phyloP scores from a whole-genome alignment of 805 yeast genomes.

The Spathaspora hagerdaliae region DNA sequence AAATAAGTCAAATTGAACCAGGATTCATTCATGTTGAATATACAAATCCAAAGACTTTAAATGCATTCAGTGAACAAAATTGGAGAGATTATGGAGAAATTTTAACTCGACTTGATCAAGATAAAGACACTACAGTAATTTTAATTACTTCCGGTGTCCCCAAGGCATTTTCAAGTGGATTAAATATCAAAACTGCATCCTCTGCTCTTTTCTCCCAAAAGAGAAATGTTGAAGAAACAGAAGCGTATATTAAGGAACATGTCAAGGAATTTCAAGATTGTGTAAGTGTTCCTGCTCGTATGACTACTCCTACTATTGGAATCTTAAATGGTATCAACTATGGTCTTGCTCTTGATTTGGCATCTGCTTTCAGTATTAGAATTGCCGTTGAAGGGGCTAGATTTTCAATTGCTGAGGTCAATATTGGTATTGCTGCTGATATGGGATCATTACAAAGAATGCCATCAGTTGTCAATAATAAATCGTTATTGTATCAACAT shows the following conservation, averaged over 20 bases:
- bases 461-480: slow-evolving; percentile 49
- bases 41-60: slow-evolving; percentile 56
- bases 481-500: slow-evolving; percentile 54
- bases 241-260: slow-evolving; percentile 19
- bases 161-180: slow-evolving; percentile 59
- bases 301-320: slow-evolving; percentile 59
- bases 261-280: slow-evolving; percentile 58
- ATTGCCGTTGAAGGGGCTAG: slow-evolving; percentile 48
- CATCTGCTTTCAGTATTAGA: slow-evolving; percentile 56
- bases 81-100: slow-evolving; percentile 56
- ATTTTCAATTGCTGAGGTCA: slow-evolving; percentile 64
- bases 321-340: slow-evolving; percentile 60
- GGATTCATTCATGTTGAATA: slow-evolving; percentile 55
- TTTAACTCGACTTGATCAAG: slow-evolving; percentile 41
- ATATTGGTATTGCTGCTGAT: slow-evolving; percentile 74
- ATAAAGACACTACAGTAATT: slow-evolving; percentile 46
- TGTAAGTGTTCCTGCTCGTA: slow-evolving; percentile 45
- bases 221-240: slow-evolving; percentile 1
- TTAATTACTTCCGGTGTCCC: slow-evolving; percentile 54
- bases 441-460: slow-evolving; percentile 73
- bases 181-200: slow-evolving; percentile 47
- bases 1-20: slow-evolving; percentile 39
- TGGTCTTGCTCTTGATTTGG: slow-evolving; percentile 69
- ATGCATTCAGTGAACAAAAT: slow-evolving; percentile 52
- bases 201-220: background rate